Conservation (phyloP, 2,329 filamentous ascomycete species). For the Xylariaceae sp. region DNA sequence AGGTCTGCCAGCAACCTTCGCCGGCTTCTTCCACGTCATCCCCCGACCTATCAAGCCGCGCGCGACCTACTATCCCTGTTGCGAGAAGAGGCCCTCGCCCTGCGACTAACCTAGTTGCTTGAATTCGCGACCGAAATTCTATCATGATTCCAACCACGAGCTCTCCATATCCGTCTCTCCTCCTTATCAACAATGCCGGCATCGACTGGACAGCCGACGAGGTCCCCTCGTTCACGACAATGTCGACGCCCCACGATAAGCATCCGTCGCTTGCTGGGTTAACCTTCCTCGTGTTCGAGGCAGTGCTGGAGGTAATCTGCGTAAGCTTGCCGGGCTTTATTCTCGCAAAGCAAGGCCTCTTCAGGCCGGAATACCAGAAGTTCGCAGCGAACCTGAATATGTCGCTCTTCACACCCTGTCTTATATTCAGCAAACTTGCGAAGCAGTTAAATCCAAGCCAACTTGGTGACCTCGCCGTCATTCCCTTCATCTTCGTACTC, state of each 20-base stretch:
- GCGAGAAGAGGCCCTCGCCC: too few species aligned
- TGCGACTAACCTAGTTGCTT: not conserved
- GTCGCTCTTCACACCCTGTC: constrained; percentile 90
- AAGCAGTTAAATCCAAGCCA: constrained; percentile 91
- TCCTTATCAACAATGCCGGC: constrained; percentile 33
- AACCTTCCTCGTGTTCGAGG: constrained; percentile 82
- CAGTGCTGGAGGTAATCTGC: constrained; percentile 55
- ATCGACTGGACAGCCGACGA: constrained; percentile 29
- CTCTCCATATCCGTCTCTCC: constrained; percentile 38
- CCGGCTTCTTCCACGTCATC: too few species aligned
- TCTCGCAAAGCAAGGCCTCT: constrained; percentile 82
- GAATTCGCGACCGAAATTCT: not conserved
- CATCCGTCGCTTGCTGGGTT: constrained; percentile 66
- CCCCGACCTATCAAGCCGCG: too few species aligned
- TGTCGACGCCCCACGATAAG: constrained; percentile 39
- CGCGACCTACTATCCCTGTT: too few species aligned
- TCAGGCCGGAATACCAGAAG: constrained; percentile 93
- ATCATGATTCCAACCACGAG: constrained; percentile 30
- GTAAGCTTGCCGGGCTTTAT: constrained; percentile 93
- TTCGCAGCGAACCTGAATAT: constrained; percentile 96
- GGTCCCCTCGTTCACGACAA: constrained; percentile 30
- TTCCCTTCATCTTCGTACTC: constrained; percentile 86
- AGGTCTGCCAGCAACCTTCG: too few species aligned
- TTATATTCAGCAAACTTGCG: constrained; percentile 96
- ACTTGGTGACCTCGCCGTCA: constrained; percentile 82